Base-by-base conservation (phyloP, 1,284 basidiomycete species). In the Melampsora americana region DNA sequence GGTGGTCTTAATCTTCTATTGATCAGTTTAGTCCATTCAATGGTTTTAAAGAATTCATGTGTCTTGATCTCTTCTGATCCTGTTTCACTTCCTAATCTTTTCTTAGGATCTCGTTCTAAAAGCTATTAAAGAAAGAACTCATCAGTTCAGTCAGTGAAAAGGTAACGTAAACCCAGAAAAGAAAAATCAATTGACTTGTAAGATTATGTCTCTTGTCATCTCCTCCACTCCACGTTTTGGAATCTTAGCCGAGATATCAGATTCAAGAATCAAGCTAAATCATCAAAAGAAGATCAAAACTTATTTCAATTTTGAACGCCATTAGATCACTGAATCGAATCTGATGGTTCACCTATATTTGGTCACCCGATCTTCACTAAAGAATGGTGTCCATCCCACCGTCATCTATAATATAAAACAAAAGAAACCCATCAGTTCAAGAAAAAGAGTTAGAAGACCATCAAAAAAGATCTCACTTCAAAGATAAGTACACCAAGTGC, bases 41-140 rank as follows among this genome's bases (percentile, higher is more conserved):
- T 93, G 62, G 86, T 85, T 80, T 88, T 87, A 87, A 99, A 99
- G 86, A 99, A 99, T 0, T 93, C 85, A 82, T 99, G 96, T 81
- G 93, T 93, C 83, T 97, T 98, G 78, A 99, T 88, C 81, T 99
- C 95, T 73, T 87, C 92, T 0, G 95, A 89, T 82, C 96, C 96
- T 48, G 92, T 88, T 73, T 88, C 87, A 0, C 95, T 92, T 26
- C 96, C 96, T 0, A 99, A 87, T 32, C 96, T 92, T 82, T 98
- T 93, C 81, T 92, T 94, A 5, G 96, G 96, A 83, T 99, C 99
- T 65, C 96, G 90, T 85, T 98, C 99, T 67, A 99, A 87, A 64
- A 99, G 90, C 93, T 75, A 26, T 46, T 30, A 9, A 23, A 5
- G 26, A 28, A 30, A 20, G 23, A 28, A 60, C n/a, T n/a, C n/a